A percentile compares a stretch with the other conserved stretches of the same genome.
These are phyloP conservation scores for Peronospora farinosa DNA, from an alignment of 352 stramenopile genomes.

Conservation along the genomic window DNA sequence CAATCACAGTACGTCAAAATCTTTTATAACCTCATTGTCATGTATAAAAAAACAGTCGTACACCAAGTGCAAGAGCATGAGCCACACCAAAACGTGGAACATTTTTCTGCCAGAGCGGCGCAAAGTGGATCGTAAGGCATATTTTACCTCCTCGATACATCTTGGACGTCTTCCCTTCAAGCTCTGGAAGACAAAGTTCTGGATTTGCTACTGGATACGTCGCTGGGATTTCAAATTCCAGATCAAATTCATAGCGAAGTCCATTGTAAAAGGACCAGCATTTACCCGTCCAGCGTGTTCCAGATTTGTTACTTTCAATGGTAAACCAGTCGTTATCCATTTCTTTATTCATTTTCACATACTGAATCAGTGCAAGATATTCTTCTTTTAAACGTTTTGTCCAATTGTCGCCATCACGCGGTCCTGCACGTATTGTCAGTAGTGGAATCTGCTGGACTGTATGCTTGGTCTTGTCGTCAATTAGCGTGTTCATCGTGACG, in stretches of 20 bases:
- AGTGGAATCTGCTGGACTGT: conserved; percentile 83
- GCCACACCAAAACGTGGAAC: conserved; percentile 82
- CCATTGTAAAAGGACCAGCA: conserved; percentile 87
- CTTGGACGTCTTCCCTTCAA: conserved; percentile 87
- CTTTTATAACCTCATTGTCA: neutral
- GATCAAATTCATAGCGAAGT: conserved; percentile 80
- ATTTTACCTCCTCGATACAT: conserved; percentile 89
- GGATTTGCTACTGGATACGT: conserved; percentile 80
- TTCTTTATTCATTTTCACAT: conserved; percentile 88
- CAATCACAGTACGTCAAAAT: conserved; percentile 3
- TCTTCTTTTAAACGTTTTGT: conserved; percentile 84
- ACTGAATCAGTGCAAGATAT: conserved; percentile 83
- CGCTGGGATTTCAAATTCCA: conserved; percentile 82
- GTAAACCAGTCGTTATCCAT: conserved; percentile 88
- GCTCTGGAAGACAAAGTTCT: conserved; percentile 79
- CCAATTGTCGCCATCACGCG: conserved; percentile 74
- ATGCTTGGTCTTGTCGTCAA: conserved; percentile 74
- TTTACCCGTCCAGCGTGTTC: conserved; percentile 81
- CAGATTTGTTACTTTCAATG: conserved; percentile 79
- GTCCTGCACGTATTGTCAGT: conserved; percentile 68
- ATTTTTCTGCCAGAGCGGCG: conserved; percentile 87
- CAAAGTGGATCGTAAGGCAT: conserved; percentile 85
- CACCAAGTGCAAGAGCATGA: conserved; percentile 76
- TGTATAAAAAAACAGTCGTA: conserved; percentile 20
- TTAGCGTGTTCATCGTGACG: conserved; percentile 57